Evolutionary conservation across 2,329 filamentous ascomycete species (phyloP).

Genomic region (Talaromyces amestolkiae): DNA sequence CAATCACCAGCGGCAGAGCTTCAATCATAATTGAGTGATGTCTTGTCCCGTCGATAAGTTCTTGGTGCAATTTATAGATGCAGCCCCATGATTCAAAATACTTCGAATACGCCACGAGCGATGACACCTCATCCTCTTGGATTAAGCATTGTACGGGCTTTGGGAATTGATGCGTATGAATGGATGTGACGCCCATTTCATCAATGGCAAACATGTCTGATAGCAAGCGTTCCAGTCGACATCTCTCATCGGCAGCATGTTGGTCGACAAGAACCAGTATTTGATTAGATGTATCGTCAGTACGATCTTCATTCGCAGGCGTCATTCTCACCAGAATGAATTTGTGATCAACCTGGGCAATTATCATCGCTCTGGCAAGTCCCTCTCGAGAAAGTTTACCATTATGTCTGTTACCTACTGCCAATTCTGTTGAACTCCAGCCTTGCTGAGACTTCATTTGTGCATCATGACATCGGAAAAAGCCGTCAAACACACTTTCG

Average conservation of each 20-base stretch:
- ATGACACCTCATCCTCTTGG: slow-evolving; percentile 55
- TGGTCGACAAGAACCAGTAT: slow-evolving; percentile 80
- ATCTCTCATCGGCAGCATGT: slow-evolving; percentile 89
- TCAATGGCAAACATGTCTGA: slow-evolving; percentile 46
- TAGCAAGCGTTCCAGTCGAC: slow-evolving; percentile 73
- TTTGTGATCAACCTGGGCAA: slow-evolving; percentile 84
- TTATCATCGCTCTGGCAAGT: slow-evolving; percentile 61
- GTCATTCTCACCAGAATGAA: slow-evolving; percentile 72
- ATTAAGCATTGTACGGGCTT: slow-evolving; percentile 66
- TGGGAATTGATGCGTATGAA: slow-evolving; percentile 37
- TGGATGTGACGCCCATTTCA: slow-evolving; percentile 19
- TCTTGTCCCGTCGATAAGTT: not conserved
- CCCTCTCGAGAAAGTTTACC: slow-evolving; percentile 59
- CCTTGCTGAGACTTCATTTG: not conserved
- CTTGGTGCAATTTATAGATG: slow-evolving; percentile 51
- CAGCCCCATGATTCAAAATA: slow-evolving; percentile 76
- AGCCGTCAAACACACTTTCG: slow-evolving; percentile 14
- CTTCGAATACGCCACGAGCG: slow-evolving; percentile 55
- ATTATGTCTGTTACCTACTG: slow-evolving; percentile 23
- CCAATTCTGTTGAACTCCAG: not conserved
- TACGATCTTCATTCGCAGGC: slow-evolving; percentile 6
- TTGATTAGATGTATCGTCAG: slow-evolving; percentile 14
- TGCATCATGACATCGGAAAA: not conserved
- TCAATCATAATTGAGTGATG: slow-evolving; percentile 48
- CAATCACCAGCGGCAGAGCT: slow-evolving; percentile 67